These are phyloP conservation scores for Antrodiella citrinella DNA, from an alignment of 768 basidiomycete species.

Conservation along the genomic window DNA sequence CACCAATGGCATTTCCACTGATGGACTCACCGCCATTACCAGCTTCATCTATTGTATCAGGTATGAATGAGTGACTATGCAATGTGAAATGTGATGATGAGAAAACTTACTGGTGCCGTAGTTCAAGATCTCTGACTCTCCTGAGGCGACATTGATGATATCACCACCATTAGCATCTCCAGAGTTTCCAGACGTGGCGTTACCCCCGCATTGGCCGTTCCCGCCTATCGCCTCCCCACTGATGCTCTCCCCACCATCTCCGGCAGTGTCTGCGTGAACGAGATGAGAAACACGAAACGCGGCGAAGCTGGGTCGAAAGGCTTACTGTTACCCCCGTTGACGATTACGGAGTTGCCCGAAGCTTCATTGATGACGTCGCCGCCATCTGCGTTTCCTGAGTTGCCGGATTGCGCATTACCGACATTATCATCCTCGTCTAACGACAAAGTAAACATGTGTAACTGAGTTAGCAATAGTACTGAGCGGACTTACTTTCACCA, in stretches of 20 bases:
- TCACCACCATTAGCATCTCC: background rate
- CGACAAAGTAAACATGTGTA: too few species aligned
- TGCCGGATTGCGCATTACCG: background rate
- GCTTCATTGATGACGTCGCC: background rate
- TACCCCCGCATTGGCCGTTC: background rate
- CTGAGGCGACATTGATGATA: background rate
- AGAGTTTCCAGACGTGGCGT: background rate
- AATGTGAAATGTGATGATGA: background rate
- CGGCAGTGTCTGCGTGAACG: background rate
- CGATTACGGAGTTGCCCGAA: background rate
- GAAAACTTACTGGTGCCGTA: background rate
- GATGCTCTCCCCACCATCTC: background rate
- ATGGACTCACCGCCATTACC: background rate
- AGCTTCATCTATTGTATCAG: background rate
- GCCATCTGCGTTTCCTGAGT: background rate
- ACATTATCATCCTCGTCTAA: too few species aligned
- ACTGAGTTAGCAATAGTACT: too few species aligned
- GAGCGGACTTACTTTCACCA: too few species aligned
- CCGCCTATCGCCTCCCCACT: background rate
- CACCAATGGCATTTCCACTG: background rate
- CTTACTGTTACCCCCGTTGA: background rate
- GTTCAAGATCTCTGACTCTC: background rate
- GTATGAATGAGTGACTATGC: background rate
- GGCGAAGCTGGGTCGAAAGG: background rate
- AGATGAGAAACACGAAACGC: background rate